phyloP scores from a whole-genome alignment of 306 rosid genomes.

The Quillaja saponaria region DNA sequence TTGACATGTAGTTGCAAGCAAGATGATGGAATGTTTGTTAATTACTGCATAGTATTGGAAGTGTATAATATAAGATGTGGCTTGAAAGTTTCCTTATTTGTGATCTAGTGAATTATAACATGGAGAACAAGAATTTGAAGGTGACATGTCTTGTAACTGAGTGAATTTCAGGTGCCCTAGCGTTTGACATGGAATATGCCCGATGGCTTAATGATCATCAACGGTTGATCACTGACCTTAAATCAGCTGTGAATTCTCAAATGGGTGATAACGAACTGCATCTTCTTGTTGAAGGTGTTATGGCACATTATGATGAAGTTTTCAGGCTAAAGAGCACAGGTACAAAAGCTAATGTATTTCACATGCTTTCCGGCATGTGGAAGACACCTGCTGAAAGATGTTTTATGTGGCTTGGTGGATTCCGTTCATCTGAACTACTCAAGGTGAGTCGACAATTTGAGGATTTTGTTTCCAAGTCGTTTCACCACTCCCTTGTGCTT shows the following conservation, averaged over 20 bases:
- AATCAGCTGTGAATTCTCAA: slow-evolving; percentile 64
- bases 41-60: too few relatives aligned
- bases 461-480: neutral
- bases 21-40: too few relatives aligned
- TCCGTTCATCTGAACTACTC: slow-evolving; percentile 82
- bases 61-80: too few relatives aligned
- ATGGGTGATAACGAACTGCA: slow-evolving; percentile 64
- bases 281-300: slow-evolving; percentile 64
- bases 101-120: too few relatives aligned
- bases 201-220: slow-evolving; percentile 84
- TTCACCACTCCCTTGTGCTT: neutral
- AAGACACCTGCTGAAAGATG: slow-evolving; percentile 84
- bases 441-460: slow-evolving; percentile 46
- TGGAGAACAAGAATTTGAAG: too few relatives aligned
- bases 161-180: slow-evolving; percentile 51
- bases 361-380: slow-evolving; percentile 92
- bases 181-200: slow-evolving; percentile 69
- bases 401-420: slow-evolving; percentile 93
- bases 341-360: slow-evolving; percentile 82
- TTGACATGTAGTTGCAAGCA: too few relatives aligned
- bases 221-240: slow-evolving; percentile 53
- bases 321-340: slow-evolving; percentile 71
- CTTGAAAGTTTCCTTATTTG: too few relatives aligned
- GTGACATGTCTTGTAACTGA: neutral
- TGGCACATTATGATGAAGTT: slow-evolving; percentile 67